Conservation (phyloP, 805 yeast species). For the Zygosaccharomyces lentus region DNA sequence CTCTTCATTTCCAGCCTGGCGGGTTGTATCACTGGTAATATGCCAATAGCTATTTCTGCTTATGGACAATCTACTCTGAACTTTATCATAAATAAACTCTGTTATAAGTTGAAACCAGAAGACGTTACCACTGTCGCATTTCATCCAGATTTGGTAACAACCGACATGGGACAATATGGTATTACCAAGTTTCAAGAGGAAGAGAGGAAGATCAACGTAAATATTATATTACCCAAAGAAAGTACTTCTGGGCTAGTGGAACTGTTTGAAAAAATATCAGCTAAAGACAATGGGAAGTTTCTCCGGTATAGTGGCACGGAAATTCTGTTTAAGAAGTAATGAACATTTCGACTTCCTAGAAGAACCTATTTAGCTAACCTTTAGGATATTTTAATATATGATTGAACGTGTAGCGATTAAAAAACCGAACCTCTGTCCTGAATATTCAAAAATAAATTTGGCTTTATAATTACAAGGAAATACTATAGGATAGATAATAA, state of each 20-base stretch:
- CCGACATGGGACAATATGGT: slow-evolving; percentile 32
- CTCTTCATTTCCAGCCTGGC: slow-evolving; percentile 25
- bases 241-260: slow-evolving; percentile 21
- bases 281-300: slow-evolving; percentile 31
- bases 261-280: slow-evolving; percentile 21
- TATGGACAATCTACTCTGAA: slow-evolving; percentile 39
- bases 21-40: slow-evolving; percentile 17
- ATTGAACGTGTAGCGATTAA: too few relatives aligned
- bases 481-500: too few relatives aligned
- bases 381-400: too few relatives aligned
- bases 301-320: slow-evolving; percentile 24
- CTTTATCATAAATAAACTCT: slow-evolving; percentile 29
- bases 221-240: slow-evolving; percentile 26
- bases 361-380: too few relatives aligned
- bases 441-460: too few relatives aligned
- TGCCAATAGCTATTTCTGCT: slow-evolving; percentile 23
- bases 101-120: slow-evolving; percentile 26
- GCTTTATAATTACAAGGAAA: too few relatives aligned
- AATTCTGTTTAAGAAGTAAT: too few relatives aligned
- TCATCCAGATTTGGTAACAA: slow-evolving; percentile 41
- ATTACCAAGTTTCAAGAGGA: slow-evolving; percentile 5
- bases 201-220: slow-evolving; percentile 2
- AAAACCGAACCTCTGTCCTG: too few relatives aligned
- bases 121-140: slow-evolving; percentile 32
- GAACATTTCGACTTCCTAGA: too few relatives aligned